phyloP scores from a whole-genome alignment of 805 yeast species.

The Saturnispora mendoncae region DNA sequence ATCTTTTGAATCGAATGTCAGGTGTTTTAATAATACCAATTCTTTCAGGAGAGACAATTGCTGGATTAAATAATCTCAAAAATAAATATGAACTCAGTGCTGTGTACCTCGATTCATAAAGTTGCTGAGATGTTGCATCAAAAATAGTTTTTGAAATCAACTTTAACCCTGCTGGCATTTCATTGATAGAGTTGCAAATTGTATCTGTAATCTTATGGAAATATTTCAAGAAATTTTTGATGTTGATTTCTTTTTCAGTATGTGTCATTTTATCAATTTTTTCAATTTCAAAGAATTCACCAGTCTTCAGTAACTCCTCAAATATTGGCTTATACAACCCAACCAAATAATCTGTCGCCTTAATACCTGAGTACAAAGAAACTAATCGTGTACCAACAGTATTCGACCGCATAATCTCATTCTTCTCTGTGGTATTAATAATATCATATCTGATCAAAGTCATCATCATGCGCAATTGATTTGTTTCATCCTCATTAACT shows the following conservation, averaged over 20 bases:
- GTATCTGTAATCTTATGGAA: conserved; percentile 48
- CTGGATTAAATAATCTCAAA: conserved; percentile 76
- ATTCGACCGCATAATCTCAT: conserved; percentile 72
- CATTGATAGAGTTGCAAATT: conserved; percentile 44
- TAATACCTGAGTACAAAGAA: conserved; percentile 59
- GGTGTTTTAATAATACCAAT: conserved; percentile 21
- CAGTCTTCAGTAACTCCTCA: conserved; percentile 38
- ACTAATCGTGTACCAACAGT: conserved; percentile 73
- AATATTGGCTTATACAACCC: conserved; percentile 48
- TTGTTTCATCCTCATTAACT: conserved; percentile 36
- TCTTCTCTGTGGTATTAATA: conserved; percentile 45
- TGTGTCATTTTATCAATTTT: conserved; percentile 18
- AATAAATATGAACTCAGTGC: conserved; percentile 86
- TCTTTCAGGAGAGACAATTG: conserved; percentile 79
- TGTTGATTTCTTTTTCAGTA: conserved; percentile 34
- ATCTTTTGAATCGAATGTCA: conserved; percentile 37
- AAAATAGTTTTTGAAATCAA: conserved; percentile 62
- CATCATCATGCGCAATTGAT: conserved; percentile 38
- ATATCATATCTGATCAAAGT: conserved; percentile 57
- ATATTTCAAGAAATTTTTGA: conserved; percentile 45
- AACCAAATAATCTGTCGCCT: conserved; percentile 52
- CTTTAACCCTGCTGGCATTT: conserved; percentile 64
- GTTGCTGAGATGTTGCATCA: conserved; percentile 46
- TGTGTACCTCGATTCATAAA: conserved; percentile 55
- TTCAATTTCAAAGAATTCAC: conserved; percentile 50